Conservation (phyloP, 495 filamentous ascomycete genomes). For the Monascus purpureus region DNA sequence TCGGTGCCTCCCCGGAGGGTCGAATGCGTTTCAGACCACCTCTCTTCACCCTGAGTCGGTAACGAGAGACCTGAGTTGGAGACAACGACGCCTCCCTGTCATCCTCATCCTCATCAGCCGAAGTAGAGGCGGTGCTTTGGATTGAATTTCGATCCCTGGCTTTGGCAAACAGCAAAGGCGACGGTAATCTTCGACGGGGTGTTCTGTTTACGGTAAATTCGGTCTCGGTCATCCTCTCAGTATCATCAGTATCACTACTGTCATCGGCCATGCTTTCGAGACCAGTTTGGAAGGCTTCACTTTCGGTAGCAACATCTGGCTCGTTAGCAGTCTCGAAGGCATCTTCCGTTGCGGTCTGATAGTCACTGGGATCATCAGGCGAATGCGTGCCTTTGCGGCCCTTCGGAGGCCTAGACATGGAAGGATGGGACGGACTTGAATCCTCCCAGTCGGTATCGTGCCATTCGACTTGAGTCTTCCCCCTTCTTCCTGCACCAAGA, state of each 20-base stretch:
- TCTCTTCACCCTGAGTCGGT: slow-evolving; percentile 55
- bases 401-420: slow-evolving; percentile 7
- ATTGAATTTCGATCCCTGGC: slow-evolving; percentile 51
- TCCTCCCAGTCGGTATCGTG: slow-evolving; percentile 90
- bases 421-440: slow-evolving; percentile 31
- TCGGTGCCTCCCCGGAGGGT: slow-evolving; percentile 49
- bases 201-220: slow-evolving; percentile 44
- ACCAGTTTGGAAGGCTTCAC: slow-evolving; percentile 88
- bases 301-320: slow-evolving; percentile 60
- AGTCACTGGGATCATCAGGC: slow-evolving; percentile 43
- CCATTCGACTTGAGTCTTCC: slow-evolving; percentile 59
- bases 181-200: slow-evolving; percentile 26
- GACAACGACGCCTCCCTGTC: slow-evolving; percentile 39
- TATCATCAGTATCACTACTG: slow-evolving; percentile 50
- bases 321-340: slow-evolving; percentile 76
- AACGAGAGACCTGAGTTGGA: slow-evolving; percentile 49
- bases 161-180: slow-evolving; percentile 30
- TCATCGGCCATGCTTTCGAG: slow-evolving; percentile 68
- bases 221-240: slow-evolving; percentile 57
- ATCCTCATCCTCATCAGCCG: slow-evolving; percentile 62
- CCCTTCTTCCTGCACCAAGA: slow-evolving; percentile 62
- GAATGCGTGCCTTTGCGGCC: slow-evolving; percentile 12
- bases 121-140: slow-evolving; percentile 81
- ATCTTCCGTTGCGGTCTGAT: slow-evolving; percentile 78
- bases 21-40: slow-evolving; percentile 49